Evolutionary conservation across 2,329 filamentous ascomycete species (phyloP).

Genomic region (Verticillium nubilum): DNA sequence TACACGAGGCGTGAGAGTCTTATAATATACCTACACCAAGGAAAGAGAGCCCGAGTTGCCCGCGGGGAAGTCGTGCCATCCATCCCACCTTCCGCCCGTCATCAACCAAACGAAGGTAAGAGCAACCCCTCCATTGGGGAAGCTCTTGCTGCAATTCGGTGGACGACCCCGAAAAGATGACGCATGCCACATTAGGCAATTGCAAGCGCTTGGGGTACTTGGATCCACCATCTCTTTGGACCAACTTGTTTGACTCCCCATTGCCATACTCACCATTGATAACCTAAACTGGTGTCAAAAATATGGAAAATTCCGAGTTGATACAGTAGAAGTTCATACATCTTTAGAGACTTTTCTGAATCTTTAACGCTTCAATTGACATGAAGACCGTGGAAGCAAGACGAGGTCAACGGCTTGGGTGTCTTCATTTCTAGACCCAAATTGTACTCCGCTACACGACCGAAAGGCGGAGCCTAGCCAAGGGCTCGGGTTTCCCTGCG

Average conservation of each 20-base stretch:
- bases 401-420: background rate
- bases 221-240: too few relatives aligned
- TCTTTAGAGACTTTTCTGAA: background rate
- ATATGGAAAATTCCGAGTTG: background rate
- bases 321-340: background rate
- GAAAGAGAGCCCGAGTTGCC: background rate
- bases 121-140: background rate
- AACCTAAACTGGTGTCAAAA: too few relatives aligned
- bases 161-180: conserved; percentile 1
- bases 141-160: background rate
- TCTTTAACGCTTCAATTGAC: background rate
- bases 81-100: background rate
- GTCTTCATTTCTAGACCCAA: background rate
- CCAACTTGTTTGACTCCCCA: too few relatives aligned
- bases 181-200: background rate
- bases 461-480: background rate
- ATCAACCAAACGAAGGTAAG: background rate
- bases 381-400: background rate
- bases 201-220: background rate
- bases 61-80: background rate
- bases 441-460: background rate
- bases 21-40: background rate
- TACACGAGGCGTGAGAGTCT: background rate
- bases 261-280: too few relatives aligned
- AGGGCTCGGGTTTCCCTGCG: background rate